These are phyloP conservation scores for Tetramitus jugosus DNA, from an alignment of 208 protist species.

Conservation along the genomic window DNA sequence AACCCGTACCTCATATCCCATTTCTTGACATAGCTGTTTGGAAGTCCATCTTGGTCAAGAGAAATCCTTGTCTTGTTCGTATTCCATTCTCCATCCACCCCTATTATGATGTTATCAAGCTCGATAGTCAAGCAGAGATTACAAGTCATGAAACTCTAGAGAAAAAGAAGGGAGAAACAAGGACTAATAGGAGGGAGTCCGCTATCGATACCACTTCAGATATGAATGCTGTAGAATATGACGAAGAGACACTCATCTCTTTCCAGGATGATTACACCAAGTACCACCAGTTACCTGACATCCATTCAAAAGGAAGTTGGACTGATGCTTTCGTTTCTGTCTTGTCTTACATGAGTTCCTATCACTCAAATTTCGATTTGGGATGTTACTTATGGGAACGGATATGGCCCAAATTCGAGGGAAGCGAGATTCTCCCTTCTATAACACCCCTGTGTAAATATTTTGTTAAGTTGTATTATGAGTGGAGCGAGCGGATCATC, in stretches of 20 bases:
- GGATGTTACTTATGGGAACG: conserved; percentile 10
- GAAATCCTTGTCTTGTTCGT: not conserved
- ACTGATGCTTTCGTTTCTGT: not conserved
- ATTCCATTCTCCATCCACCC: not conserved
- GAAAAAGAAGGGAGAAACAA: too few species aligned
- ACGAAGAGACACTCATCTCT: not conserved
- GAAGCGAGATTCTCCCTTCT: not conserved
- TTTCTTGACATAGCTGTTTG: not conserved
- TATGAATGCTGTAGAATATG: not conserved
- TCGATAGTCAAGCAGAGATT: not conserved
- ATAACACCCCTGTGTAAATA: conserved; percentile 1
- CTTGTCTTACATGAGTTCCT: not conserved
- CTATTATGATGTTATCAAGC: not conserved
- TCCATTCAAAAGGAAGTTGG: not conserved
- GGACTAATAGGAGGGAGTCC: too few species aligned
- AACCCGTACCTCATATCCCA: not conserved
- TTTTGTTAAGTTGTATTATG: not conserved
- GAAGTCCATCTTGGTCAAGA: not conserved
- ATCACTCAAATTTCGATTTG: not conserved
- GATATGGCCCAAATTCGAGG: conserved; percentile 5
- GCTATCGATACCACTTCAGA: not conserved
- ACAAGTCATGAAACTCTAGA: too few species aligned
- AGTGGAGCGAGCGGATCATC: not conserved
- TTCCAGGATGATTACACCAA: not conserved
- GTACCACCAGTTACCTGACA: not conserved